Evolutionary conservation across 345 rosid species (phyloP).

Genomic region (Boechera divaricarpa): DNA sequence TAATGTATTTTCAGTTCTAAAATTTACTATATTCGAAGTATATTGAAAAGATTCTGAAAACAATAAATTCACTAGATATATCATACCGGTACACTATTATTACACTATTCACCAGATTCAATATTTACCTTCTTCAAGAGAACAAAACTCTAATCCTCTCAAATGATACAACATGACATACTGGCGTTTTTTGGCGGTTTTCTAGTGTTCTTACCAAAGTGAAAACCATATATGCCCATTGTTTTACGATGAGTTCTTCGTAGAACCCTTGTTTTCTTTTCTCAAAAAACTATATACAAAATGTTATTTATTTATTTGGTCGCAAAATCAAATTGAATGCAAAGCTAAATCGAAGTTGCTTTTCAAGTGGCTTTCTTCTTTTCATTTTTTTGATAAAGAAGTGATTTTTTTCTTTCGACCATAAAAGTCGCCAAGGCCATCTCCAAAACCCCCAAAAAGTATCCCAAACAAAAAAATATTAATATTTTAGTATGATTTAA

Average conservation of each 20-base stretch:
- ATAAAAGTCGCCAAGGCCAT: background rate
- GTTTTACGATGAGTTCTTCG: background rate
- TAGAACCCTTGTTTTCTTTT: slow-evolving; percentile 7
- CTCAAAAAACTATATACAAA: background rate
- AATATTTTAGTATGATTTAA: too few relatives aligned
- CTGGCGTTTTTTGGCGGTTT: background rate
- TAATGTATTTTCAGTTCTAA: background rate
- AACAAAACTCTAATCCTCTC: background rate
- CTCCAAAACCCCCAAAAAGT: too few relatives aligned
- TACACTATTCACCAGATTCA: too few relatives aligned
- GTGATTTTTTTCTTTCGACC: background rate
- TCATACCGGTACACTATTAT: too few relatives aligned
- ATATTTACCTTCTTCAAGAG: background rate
- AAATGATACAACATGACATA: background rate
- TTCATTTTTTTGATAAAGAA: background rate
- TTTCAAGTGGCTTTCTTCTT: background rate
- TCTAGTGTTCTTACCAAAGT: background rate
- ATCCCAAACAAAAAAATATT: too few relatives aligned
- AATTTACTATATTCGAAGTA: background rate
- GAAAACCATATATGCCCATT: background rate
- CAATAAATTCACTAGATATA: background rate
- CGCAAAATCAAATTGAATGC: background rate
- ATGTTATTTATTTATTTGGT: background rate
- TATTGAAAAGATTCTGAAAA: background rate
- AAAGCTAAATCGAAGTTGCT: background rate